Evolutionary conservation across 495 filamentous ascomycete genomes (phyloP).

Genomic region (Umbilicaria muhlenbergii): DNA sequence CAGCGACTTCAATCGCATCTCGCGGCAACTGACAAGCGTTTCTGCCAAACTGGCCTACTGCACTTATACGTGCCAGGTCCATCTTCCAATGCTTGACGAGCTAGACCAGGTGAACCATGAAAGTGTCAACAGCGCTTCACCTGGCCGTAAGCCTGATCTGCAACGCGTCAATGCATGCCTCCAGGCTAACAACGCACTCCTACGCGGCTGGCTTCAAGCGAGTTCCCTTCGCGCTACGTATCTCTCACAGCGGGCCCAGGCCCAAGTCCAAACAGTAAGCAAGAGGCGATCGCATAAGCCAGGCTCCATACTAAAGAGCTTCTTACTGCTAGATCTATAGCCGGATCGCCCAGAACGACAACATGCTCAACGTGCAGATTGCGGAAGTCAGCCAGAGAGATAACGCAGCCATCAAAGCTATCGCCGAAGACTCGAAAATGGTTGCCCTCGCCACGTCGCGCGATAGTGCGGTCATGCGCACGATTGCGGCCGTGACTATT

Average conservation of each 20-base stretch:
- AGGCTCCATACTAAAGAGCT: neutral
- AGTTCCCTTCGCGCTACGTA: neutral
- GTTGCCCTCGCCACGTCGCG: conserved; percentile 13
- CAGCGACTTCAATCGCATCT: neutral
- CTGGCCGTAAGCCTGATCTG: neutral
- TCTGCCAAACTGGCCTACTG: neutral
- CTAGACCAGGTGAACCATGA: neutral
- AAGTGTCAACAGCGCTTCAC: neutral
- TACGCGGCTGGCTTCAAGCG: neutral
- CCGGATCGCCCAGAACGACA: conserved; percentile 1
- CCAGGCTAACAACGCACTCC: neutral
- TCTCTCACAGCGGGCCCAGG: conserved; percentile 1
- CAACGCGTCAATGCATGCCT: neutral
- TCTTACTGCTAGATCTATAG: neutral
- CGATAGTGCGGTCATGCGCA: conserved; percentile 19
- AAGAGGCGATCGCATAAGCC: neutral
- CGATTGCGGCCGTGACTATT: conserved; percentile 19
- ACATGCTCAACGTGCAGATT: neutral
- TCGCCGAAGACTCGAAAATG: conserved; percentile 1
- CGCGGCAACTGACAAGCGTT: neutral
- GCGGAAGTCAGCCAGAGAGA: neutral
- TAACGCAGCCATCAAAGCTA: conserved; percentile 1
- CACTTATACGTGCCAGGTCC: neutral
- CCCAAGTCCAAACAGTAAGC: conserved; percentile 1
- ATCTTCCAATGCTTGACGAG: neutral